A percentile compares a stretch with the other conserved stretches of the same genome.
These are phyloP conservation scores for Tetrapyrgos nigripes DNA, from an alignment of 1,284 basidiomycete species.

Conservation along the genomic window DNA sequence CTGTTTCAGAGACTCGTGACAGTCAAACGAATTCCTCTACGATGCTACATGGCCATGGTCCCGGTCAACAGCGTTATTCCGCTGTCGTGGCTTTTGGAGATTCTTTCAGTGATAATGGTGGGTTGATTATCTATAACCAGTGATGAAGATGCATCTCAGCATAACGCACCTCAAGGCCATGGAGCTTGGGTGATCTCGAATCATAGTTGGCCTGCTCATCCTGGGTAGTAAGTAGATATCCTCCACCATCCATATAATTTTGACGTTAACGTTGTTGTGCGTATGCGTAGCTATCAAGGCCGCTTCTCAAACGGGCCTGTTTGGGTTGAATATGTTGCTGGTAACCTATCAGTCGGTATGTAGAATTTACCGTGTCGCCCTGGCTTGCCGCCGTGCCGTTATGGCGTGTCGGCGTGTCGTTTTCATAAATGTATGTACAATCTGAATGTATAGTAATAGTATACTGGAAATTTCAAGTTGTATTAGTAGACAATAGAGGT, in stretches of 20 bases:
- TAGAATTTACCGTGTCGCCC: too few species aligned
- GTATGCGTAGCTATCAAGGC: not conserved
- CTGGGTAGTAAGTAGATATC: not conserved
- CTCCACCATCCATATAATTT: not conserved
- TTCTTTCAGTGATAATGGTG: not conserved
- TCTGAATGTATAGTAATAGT: too few species aligned
- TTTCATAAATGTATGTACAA: too few species aligned
- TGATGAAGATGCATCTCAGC: not conserved
- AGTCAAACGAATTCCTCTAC: too few species aligned
- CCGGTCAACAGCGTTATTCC: too few species aligned
- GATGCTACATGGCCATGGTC: too few species aligned
- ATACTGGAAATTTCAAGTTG: too few species aligned
- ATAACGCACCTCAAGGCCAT: not conserved
- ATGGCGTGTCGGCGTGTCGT: too few species aligned
- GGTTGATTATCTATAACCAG: too few species aligned
- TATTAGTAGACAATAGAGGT: too few species aligned
- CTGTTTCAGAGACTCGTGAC: too few species aligned
- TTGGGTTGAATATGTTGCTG: not conserved
- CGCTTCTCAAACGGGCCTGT: not conserved
- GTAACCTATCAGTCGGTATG: not conserved
- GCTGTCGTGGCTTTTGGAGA: not conserved
- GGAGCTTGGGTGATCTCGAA: not conserved
- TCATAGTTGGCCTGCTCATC: not conserved
- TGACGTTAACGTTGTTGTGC: not conserved
- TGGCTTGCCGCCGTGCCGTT: too few species aligned